Base-by-base conservation (phyloP, 2,329 filamentous ascomycete species). In the Penicillium glabrum region DNA sequence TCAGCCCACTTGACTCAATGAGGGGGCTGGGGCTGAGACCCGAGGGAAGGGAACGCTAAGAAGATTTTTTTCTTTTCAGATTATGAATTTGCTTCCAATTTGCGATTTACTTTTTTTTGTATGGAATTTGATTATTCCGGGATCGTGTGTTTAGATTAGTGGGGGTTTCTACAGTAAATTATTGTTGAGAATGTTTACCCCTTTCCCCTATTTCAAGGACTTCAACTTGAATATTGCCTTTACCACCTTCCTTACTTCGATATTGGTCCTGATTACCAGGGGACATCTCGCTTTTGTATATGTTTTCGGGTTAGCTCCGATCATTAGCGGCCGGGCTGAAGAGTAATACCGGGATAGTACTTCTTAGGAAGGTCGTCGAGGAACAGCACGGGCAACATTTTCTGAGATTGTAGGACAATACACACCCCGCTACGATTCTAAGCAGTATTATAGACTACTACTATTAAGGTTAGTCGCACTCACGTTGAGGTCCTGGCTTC, bases 391-490 rank as follows among this genome's bases (percentile, higher is more conserved):
- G 29, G 10, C 31, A 33, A 7, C 5, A 16, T 16, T 37, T 37
- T 37, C n/a, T 39, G 6, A 33, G 35, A 19, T 23, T 41, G 7
- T 39, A 4, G 6, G n/a, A 39, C n/a, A 19, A 41, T 10, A 14
- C 19, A 23, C 19, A 41, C 19, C 5, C 39, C 10, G 39, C 39
- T 23, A 23, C 23, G 19, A n/a, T 41, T 37, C 35, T 11, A 19
- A 39, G n/a, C 16, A 9, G 8, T 13, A 21, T 13, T 13, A 23
- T 19, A 39, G 35, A 39, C 35, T 39, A 41, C 19, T 23, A 62
- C 59, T 67, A 67, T 64, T 64, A 67, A 65, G 63, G 53, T 61
- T 56, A 65, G 62, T 67, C 66, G 67, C 58, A 50, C 59, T 59
- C 48, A 53, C 43, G 55, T 48, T 54, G 56, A 59, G 59, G 55